Conservation (phyloP, 169 alveolate genomes). For the Amoebophrya sp. region DNA sequence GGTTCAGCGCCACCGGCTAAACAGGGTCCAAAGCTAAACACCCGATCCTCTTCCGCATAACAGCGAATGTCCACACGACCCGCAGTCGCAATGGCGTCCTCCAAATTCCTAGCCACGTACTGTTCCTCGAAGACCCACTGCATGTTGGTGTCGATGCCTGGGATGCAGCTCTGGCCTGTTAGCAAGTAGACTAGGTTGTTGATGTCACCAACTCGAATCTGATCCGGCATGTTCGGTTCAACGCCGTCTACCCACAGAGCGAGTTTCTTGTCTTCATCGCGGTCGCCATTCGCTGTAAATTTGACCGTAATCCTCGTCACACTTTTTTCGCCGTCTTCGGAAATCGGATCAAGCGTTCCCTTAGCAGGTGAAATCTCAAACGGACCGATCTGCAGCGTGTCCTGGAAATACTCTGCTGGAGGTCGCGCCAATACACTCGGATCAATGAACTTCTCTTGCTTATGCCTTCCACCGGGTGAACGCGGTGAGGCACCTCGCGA, state of each 20-base stretch:
- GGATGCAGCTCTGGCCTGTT: constrained; percentile 82
- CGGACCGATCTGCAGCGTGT: constrained; percentile 38
- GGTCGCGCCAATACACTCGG: constrained; percentile 12
- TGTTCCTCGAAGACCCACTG: constrained; percentile 88
- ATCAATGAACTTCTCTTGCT: neutral
- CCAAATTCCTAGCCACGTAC: constrained; percentile 72
- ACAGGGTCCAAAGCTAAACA: constrained; percentile 85
- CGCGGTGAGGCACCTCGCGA: neutral
- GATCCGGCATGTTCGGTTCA: constrained; percentile 36
- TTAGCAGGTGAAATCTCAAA: constrained; percentile 44
- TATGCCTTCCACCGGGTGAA: neutral
- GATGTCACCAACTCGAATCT: constrained; percentile 33
- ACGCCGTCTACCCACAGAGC: constrained; percentile 50
- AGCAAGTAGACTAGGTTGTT: constrained; percentile 55
- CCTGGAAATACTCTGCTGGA: neutral
- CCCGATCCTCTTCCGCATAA: constrained; percentile 80
- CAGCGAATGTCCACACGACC: constrained; percentile 54
- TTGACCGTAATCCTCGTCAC: constrained; percentile 33
- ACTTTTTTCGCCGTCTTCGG: neutral
- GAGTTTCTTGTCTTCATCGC: constrained; percentile 38
- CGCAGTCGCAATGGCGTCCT: constrained; percentile 55
- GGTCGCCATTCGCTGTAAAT: constrained; percentile 46
- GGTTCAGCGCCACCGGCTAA: constrained; percentile 70
- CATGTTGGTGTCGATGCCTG: constrained; percentile 80
- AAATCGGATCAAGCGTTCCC: constrained; percentile 48